Evolutionary conservation across 805 yeast species (phyloP).

Genomic region (Candida sakaeoensis): DNA sequence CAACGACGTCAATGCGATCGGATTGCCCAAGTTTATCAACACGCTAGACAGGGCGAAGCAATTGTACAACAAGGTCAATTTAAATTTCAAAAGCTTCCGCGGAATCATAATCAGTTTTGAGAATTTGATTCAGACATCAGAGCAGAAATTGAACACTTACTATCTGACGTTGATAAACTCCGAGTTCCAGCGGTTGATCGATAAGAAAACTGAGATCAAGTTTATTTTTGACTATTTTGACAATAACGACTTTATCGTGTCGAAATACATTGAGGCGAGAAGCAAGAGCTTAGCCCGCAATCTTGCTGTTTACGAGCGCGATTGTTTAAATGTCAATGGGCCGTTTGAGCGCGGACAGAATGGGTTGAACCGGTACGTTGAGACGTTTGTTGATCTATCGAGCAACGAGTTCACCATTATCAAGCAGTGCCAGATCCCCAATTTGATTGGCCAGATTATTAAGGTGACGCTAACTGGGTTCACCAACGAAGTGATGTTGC

Average conservation of each 20-base stretch:
- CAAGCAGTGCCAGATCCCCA: constrained; percentile 23
- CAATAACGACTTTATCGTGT: constrained; percentile 16
- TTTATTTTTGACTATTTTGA: constrained; percentile 45
- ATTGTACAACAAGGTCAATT: constrained; percentile 43
- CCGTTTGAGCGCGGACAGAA: constrained; percentile 62
- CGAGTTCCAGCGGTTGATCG: constrained; percentile 14
- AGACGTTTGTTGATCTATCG: constrained; percentile 47
- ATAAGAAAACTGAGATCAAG: constrained; percentile 33
- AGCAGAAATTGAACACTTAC: constrained; percentile 47
- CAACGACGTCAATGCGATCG: constrained; percentile 35
- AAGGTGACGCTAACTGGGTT: background rate
- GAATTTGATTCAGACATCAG: constrained; percentile 54
- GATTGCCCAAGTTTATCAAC: constrained; percentile 33
- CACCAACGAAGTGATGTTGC: constrained; percentile 10
- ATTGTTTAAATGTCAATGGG: constrained; percentile 17
- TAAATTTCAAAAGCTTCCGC: constrained; percentile 49
- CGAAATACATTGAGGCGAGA: constrained; percentile 20
- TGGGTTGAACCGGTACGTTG: constrained; percentile 53
- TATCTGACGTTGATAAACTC: constrained; percentile 5
- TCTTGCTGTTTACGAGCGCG: constrained; percentile 37
- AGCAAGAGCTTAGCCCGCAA: constrained; percentile 35
- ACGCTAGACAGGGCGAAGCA: constrained; percentile 38
- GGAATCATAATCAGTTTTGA: constrained; percentile 65
- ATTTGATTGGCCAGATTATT: background rate
- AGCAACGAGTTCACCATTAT: constrained; percentile 49